phyloP scores from a whole-genome alignment of 2,329 filamentous ascomycete genomes.

The Fusarium liriodendri region DNA sequence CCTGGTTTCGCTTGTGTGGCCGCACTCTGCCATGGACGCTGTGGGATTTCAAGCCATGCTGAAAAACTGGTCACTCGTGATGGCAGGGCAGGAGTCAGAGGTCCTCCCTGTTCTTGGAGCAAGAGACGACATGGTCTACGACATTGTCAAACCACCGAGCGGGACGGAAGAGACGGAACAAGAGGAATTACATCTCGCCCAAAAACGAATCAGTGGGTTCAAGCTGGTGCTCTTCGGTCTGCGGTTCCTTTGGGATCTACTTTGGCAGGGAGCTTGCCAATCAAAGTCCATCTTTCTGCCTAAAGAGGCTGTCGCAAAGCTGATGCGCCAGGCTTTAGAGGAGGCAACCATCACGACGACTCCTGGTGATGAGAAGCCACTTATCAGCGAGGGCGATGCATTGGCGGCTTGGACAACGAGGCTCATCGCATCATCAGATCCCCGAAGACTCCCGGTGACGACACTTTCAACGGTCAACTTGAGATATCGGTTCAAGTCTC shows the following conservation, averaged over 20 bases:
- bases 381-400: constrained; percentile 60
- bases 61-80: constrained; percentile 57
- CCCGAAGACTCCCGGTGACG: constrained; percentile 37
- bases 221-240: constrained; percentile 48
- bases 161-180: not conserved
- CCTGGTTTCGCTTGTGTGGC: constrained; percentile 57
- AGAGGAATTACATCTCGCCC: constrained; percentile 13
- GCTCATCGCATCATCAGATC: constrained; percentile 33
- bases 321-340: constrained; percentile 47
- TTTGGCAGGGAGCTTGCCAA: constrained; percentile 48
- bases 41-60: constrained; percentile 57
- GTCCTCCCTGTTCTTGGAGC: constrained; percentile 51
- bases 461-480: constrained; percentile 43
- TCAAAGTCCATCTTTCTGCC: constrained; percentile 55
- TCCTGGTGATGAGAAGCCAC: constrained; percentile 41
- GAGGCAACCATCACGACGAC: constrained; percentile 27
- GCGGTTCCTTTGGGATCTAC: constrained; percentile 48
- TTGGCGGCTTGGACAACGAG: constrained; percentile 54
- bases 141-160: not conserved
- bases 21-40: constrained; percentile 61
- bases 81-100: constrained; percentile 56
- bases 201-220: constrained; percentile 42
- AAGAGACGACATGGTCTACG: constrained; percentile 48
- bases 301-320: constrained; percentile 37
- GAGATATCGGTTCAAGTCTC: constrained; percentile 38